Percentiles rank a stretch among this genome's conserved stretches.
phyloP scores from a whole-genome alignment of 495 filamentous ascomycete species.

The Tuber melanosporum region DNA sequence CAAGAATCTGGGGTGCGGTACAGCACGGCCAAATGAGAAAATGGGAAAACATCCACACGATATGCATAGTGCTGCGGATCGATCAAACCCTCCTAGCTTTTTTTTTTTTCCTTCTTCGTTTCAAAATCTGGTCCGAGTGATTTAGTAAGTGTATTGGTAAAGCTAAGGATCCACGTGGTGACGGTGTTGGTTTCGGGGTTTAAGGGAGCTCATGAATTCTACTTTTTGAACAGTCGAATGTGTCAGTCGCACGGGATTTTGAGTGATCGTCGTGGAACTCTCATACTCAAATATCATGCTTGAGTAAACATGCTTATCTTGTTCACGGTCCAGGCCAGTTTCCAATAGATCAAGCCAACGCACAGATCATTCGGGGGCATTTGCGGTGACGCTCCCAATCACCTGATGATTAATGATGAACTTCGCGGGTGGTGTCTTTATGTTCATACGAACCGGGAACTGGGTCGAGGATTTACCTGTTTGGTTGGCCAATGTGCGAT shows the following conservation, averaged over 20 bases:
- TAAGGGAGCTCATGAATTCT: not conserved
- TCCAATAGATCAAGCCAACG: not conserved
- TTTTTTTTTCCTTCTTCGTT: not conserved
- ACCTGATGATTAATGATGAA: slow-evolving; percentile 12
- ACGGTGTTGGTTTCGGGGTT: not conserved
- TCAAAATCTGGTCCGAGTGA: not conserved
- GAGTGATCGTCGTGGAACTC: slow-evolving; percentile 14
- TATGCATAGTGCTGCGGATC: not conserved
- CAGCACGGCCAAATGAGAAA: not conserved
- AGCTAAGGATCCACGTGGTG: not conserved
- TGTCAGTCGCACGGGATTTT: slow-evolving; percentile 1
- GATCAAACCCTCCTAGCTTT: not conserved
- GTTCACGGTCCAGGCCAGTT: slow-evolving; percentile 17
- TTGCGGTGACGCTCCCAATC: slow-evolving; percentile 17
- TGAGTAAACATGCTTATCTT: slow-evolving; percentile 18
- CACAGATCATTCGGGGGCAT: slow-evolving; percentile 28
- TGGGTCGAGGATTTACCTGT: not conserved
- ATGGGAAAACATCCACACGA: not conserved
- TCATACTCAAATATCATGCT: not conserved
- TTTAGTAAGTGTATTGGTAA: not conserved
- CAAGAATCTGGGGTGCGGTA: not conserved
- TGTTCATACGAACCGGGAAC: slow-evolving; percentile 24
- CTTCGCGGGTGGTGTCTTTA: slow-evolving; percentile 6
- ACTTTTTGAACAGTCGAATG: slow-evolving; percentile 2
- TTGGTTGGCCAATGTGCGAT: not conserved